These are phyloP conservation scores for Ogataea corticis DNA, from an alignment of 805 yeast species.

Conservation along the genomic window DNA sequence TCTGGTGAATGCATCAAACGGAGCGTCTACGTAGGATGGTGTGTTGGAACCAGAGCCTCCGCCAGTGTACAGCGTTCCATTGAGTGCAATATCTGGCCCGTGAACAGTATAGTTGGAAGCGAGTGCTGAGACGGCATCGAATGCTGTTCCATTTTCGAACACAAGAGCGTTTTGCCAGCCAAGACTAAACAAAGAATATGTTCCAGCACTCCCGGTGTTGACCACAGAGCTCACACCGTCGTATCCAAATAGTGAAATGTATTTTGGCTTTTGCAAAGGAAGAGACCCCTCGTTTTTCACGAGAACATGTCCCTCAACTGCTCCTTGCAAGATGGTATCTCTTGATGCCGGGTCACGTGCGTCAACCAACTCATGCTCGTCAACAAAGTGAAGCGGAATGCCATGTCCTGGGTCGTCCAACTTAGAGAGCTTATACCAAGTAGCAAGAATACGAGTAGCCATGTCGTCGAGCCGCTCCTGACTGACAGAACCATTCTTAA, in stretches of 20 bases:
- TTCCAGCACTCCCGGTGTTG: not conserved
- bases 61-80: conserved; percentile 58
- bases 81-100: conserved; percentile 28
- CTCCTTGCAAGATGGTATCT: conserved; percentile 50
- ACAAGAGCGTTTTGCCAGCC: conserved; percentile 9
- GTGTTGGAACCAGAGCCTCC: conserved; percentile 67
- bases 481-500: conserved; percentile 55
- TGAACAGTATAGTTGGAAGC: too few relatives aligned
- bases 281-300: conserved; percentile 53
- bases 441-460: conserved; percentile 59
- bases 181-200: conserved; percentile 8
- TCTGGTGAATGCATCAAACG: conserved; percentile 53
- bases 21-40: conserved; percentile 57
- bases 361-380: conserved; percentile 55
- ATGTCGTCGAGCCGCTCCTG: conserved; percentile 58
- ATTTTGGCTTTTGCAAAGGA: conserved; percentile 56
- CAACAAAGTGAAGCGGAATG: conserved; percentile 49
- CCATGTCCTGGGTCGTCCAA: conserved; percentile 41
- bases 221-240: conserved; percentile 11
- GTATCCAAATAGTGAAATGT: conserved; percentile 29
- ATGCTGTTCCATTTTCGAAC: conserved; percentile 11
- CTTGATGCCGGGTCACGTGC: conserved; percentile 50
- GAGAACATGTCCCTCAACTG: conserved; percentile 57
- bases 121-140: not conserved
- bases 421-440: conserved; percentile 48